Evolutionary conservation across 306 rosid species (phyloP).

Genomic region (Vigna nakashimae): DNA sequence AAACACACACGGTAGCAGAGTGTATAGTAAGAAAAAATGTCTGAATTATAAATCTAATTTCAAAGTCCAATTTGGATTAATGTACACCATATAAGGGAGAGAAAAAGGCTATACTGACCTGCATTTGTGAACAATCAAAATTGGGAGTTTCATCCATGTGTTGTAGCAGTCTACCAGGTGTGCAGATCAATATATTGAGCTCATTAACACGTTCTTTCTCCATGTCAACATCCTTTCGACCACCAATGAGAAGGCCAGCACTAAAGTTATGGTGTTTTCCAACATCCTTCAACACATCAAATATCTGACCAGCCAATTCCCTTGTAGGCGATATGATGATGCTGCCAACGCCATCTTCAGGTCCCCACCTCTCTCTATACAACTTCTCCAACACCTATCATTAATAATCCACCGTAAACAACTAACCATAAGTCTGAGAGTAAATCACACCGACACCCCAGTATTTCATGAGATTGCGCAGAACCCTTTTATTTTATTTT

Average conservation of each 20-base stretch:
- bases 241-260: slow-evolving; percentile 97
- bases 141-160: slow-evolving; percentile 97
- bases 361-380: slow-evolving; percentile 79
- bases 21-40: background rate
- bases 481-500: background rate
- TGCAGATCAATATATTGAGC: slow-evolving; percentile 87
- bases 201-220: slow-evolving; percentile 80
- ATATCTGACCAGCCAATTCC: slow-evolving; percentile 81
- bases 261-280: slow-evolving; percentile 84
- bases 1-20: background rate
- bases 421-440: background rate
- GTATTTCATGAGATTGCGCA: too few species aligned
- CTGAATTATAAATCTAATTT: slow-evolving; percentile 22
- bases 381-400: slow-evolving; percentile 85
- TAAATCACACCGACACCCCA: too few species aligned
- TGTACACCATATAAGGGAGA: background rate
- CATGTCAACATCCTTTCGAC: slow-evolving; percentile 71
- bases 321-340: slow-evolving; percentile 89
- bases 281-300: slow-evolving; percentile 71
- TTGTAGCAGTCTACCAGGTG: slow-evolving; percentile 92
- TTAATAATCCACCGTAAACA: slow-evolving; percentile 32
- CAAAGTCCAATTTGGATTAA: background rate
- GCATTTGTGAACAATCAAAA: slow-evolving; percentile 88
- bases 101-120: slow-evolving; percentile 58
- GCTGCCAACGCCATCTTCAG: slow-evolving; percentile 89